Evolutionary conservation across 2,329 filamentous ascomycete species (phyloP), one percentile per base, ranked within the genome.

Genomic region (Penicillium sp.): DNA sequence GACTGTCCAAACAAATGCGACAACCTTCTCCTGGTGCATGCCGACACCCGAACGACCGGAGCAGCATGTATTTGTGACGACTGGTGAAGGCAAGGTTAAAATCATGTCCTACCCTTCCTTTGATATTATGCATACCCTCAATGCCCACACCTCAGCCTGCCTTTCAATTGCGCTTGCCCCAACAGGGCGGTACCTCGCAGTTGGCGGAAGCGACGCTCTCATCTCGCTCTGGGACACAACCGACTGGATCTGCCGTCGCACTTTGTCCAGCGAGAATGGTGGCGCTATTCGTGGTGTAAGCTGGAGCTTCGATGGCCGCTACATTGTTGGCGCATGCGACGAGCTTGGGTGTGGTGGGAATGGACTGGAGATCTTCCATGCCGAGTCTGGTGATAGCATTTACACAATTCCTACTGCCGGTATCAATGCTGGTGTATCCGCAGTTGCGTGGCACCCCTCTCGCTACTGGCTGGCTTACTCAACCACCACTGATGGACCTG

Each of bases 151-250:
- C 9, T 79, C 78, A 6, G 73, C 78, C 53, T 80, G 78, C 55
- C 72, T 75, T 45, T 75, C 76, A 30, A 72, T 80, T 41, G 66
- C 75, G 12, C 76, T 78, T 30, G 74, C 75, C 12, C 78, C 78
- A 1, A 78, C 73, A 26, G 76, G 76, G 45, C 77, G 77, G 55
- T 80, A 80, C 61, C 70, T 80, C 25, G 78, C 78, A 19, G 67
- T 79, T 22, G 78, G 78, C 36, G 78, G 77, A 31, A 76, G 75
- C 49, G 78, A 80, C 63, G 76, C 78, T 11, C 69, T 80, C 31
- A 78, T 80, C 45, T 78, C 77, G 12, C 73, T 80, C 30, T 80
- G 78, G 77, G 78, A 80, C 64, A 80, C 78, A 5, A 77, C 72
- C 3, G 78, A 80, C 61, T 80, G 78, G 78, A 74, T 79, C 49